A percentile compares a stretch with the other conserved stretches of the same genome.
phyloP scores from a whole-genome alignment of 208 protist genomes.

The Borovskyia barvae region DNA sequence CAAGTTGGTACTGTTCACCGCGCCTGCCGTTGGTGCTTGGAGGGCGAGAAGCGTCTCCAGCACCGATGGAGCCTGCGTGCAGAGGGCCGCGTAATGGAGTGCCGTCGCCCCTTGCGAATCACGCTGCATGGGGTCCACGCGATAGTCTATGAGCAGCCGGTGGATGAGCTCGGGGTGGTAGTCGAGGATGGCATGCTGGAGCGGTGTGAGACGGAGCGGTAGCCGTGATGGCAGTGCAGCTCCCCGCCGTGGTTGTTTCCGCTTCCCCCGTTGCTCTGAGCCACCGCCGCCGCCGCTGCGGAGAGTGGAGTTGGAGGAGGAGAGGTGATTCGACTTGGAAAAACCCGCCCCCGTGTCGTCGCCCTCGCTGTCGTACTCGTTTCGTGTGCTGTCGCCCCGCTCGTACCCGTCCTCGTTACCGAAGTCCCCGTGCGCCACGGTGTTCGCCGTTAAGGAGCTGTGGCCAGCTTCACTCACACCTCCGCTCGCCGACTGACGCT shows the following conservation, averaged over 20 bases:
- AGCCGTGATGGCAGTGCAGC: slow-evolving; percentile 21
- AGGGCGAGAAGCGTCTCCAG: slow-evolving; percentile 60
- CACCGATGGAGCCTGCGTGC: slow-evolving; percentile 31
- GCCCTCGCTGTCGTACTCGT: not conserved
- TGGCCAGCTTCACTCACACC: no score
- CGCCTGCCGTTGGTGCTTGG: slow-evolving; percentile 8
- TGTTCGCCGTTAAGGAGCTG: no score
- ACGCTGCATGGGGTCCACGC: slow-evolving; percentile 63
- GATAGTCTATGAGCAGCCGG: slow-evolving; percentile 69
- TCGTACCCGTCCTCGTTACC: no score
- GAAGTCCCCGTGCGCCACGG: no score
- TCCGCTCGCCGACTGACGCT: slow-evolving; percentile 21
- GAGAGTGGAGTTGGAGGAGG: not conserved
- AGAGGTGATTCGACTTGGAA: not conserved
- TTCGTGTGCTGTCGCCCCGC: no score
- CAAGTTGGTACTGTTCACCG: not conserved
- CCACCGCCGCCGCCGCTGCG: not conserved
- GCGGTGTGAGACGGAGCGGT: slow-evolving; percentile 53
- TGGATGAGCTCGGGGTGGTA: slow-evolving; percentile 85
- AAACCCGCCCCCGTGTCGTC: not conserved
- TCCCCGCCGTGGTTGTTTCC: not conserved
- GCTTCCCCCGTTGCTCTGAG: not conserved
- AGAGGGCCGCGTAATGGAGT: slow-evolving; percentile 71
- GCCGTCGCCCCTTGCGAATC: slow-evolving; percentile 73
- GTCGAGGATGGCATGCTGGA: slow-evolving; percentile 73